Evolutionary conservation across 208 protist species (phyloP).

Genomic region (Acanthamoeba healyi): DNA sequence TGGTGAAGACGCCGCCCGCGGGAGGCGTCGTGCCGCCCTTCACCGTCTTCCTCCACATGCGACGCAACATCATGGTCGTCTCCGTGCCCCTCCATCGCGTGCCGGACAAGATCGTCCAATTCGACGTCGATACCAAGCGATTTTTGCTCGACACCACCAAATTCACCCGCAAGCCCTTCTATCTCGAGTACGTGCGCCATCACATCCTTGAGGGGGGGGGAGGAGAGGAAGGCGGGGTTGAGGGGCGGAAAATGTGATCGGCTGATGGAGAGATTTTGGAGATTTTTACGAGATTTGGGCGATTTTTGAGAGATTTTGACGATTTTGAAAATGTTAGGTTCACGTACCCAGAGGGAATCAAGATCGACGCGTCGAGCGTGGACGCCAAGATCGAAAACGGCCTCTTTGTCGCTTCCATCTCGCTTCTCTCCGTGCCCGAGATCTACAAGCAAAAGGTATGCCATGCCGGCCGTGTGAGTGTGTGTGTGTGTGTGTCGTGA

Average conservation of each 20-base stretch:
- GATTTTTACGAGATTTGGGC: too few species aligned
- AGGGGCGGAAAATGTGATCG: too few species aligned
- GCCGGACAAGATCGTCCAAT: conserved; percentile 22
- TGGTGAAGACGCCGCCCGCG: background rate
- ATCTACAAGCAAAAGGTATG: background rate
- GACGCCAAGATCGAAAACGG: conserved; percentile 39
- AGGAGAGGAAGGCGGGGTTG: too few species aligned
- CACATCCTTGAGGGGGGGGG: too few species aligned
- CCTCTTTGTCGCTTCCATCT: background rate
- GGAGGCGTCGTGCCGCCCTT: conserved; percentile 15
- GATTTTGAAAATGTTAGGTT: conserved; percentile 4
- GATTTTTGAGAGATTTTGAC: too few species aligned
- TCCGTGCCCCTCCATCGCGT: conserved; percentile 31
- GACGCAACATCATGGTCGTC: conserved; percentile 18
- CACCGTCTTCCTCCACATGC: conserved; percentile 22
- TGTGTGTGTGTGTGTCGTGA: too few species aligned
- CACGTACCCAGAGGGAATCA: conserved; percentile 43
- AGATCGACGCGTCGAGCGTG: background rate
- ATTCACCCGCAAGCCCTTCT: conserved; percentile 12
- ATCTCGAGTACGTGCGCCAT: conserved; percentile 50
- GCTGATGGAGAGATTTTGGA: too few species aligned
- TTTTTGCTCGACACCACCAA: conserved; percentile 40
- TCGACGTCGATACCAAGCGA: background rate
- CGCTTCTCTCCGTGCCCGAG: conserved; percentile 28
- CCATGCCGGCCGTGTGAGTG: too few species aligned